A percentile compares a stretch with the other conserved stretches of the same genome.
Evolutionary conservation across 2,329 filamentous ascomycete genomes (phyloP).

Genomic region (Nothophaeocryptopus gaeumannii): DNA sequence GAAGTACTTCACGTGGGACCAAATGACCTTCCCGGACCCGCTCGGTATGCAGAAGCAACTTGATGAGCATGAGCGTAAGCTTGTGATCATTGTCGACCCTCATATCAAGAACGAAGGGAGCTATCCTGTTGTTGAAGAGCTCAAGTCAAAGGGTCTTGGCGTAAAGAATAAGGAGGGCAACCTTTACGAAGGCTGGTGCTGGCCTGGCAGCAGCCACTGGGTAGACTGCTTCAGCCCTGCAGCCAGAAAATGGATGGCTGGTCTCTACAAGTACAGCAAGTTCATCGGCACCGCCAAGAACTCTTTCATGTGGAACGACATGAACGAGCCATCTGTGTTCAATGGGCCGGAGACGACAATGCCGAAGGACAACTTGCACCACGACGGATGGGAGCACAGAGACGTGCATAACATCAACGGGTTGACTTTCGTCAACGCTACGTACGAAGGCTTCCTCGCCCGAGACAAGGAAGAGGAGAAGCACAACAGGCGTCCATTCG

Average conservation of each 20-base stretch:
- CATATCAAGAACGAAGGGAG: constrained; percentile 90
- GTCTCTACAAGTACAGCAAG: constrained; percentile 78
- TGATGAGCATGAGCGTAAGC: constrained; percentile 78
- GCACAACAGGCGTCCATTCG: constrained; percentile 67
- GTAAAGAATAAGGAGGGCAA: constrained; percentile 87
- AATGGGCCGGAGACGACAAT: constrained; percentile 98
- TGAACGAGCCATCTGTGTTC: constrained; percentile 99
- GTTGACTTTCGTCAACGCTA: constrained; percentile 92
- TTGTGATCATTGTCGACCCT: constrained; percentile 92
- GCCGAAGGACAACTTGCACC: constrained; percentile 96
- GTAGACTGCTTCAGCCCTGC: constrained; percentile 94
- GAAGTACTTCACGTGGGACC: constrained; percentile 98
- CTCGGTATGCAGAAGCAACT: constrained; percentile 84
- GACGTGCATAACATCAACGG: constrained; percentile 96
- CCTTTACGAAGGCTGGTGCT: constrained; percentile 95
- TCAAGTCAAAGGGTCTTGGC: constrained; percentile 79
- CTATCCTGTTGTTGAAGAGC: constrained; percentile 73
- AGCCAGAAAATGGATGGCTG: constrained; percentile 85
- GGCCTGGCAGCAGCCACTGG: constrained; percentile 97
- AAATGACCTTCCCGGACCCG: constrained; percentile 81
- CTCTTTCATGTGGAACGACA: constrained; percentile 97
- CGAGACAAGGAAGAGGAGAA: constrained; percentile 78
- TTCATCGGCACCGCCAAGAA: constrained; percentile 87
- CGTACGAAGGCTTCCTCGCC: constrained; percentile 76
- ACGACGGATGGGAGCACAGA: constrained; percentile 90